A percentile compares a stretch with the other conserved stretches of the same genome.
These are phyloP conservation scores for Marsdenia floribunda DNA, from an alignment of 257 asterid species.

Conservation along the genomic window DNA sequence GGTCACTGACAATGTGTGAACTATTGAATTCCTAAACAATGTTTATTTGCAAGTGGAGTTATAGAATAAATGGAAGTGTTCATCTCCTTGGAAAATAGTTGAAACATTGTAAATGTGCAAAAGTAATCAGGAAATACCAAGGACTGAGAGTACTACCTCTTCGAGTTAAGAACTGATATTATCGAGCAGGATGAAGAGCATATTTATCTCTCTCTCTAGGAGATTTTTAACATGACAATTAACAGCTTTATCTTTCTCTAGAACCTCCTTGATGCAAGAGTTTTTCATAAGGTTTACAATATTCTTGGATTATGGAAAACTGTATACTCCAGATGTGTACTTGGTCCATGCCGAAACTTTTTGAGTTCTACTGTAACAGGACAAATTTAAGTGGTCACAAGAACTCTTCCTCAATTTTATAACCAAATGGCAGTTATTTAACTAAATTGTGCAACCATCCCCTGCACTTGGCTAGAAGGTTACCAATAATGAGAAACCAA, in stretches of 20 bases:
- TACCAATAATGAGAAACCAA: not conserved
- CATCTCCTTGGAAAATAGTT: not conserved
- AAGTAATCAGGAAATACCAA: not conserved
- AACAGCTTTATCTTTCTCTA: not conserved
- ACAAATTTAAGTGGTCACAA: not conserved
- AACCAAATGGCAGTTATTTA: too few species aligned
- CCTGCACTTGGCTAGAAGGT: not conserved
- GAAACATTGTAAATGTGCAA: not conserved
- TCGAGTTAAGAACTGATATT: not conserved
- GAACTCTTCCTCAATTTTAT: too few species aligned
- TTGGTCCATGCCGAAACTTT: not conserved
- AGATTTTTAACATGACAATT: not conserved
- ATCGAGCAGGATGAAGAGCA: not conserved
- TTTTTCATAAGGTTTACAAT: not conserved
- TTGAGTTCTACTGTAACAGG: not conserved
- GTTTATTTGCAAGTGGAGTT: too few species aligned
- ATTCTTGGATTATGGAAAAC: not conserved
- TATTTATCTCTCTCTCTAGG: not conserved
- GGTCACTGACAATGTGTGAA: too few species aligned
- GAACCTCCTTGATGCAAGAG: not conserved
- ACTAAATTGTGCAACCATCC: not conserved
- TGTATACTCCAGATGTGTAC: not conserved
- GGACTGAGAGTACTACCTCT: not conserved
- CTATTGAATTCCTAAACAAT: too few species aligned
- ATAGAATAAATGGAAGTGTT: not conserved